Evolutionary conservation across 441 rosid species (phyloP).

Genomic region (Euphorbia schlechtendalii): DNA sequence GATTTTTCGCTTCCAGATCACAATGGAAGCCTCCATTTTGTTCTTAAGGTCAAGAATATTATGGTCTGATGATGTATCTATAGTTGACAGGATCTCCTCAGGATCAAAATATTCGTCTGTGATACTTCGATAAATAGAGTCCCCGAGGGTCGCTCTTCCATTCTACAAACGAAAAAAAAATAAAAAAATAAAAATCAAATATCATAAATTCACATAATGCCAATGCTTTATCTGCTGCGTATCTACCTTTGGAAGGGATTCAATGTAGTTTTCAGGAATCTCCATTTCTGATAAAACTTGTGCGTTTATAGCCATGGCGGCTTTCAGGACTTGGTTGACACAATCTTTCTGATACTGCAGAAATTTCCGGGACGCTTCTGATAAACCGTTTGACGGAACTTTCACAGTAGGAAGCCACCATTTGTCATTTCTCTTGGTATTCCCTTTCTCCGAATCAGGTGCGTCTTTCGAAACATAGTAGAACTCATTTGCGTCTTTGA

Average conservation of each 20-base stretch:
- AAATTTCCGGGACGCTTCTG: conserved; percentile 59
- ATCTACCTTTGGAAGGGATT: conserved; percentile 86
- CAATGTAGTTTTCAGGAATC: conserved; percentile 86
- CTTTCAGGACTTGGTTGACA: conserved; percentile 90
- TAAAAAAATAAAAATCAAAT: neutral
- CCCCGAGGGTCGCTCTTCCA: conserved; percentile 91
- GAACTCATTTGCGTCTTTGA: conserved; percentile 59
- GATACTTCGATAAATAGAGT: conserved; percentile 55
- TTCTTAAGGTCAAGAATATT: conserved; percentile 84
- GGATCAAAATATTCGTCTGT: conserved; percentile 77
- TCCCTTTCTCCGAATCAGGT: conserved; percentile 63
- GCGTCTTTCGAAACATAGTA: conserved; percentile 56
- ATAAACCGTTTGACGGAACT: conserved; percentile 74
- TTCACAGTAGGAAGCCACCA: conserved; percentile 96
- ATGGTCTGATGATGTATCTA: conserved; percentile 83
- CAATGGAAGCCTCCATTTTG: conserved; percentile 84
- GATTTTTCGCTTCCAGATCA: conserved; percentile 92
- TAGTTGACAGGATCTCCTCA: conserved; percentile 59
- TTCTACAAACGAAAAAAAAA: conserved; percentile 40
- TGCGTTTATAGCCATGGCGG: conserved; percentile 96
- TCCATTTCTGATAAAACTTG: conserved; percentile 90
- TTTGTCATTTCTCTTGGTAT: conserved; percentile 52
- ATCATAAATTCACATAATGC: neutral
- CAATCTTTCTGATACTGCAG: conserved; percentile 78
- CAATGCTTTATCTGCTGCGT: too few relatives aligned